These are phyloP conservation scores for Coffea canephora DNA, from an alignment of 257 asterid genomes.

Conservation along the genomic window DNA sequence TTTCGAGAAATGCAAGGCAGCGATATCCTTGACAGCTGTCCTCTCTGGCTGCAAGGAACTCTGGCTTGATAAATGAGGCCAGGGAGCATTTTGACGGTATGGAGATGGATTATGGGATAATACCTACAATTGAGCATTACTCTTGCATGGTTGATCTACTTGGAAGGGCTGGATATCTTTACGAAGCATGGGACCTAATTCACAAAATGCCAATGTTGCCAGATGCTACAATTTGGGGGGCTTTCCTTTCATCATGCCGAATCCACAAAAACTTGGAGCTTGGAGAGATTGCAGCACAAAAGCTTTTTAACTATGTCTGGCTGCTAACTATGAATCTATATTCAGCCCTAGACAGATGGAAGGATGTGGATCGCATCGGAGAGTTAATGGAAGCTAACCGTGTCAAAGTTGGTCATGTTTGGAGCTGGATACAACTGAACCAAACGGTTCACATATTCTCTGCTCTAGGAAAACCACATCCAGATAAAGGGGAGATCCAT, in stretches of 20 bases:
- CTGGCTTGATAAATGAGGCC: conserved; percentile 46
- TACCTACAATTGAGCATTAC: conserved; percentile 57
- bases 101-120: conserved; percentile 37
- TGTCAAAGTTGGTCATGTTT: conserved; percentile 40
- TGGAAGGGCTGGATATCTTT: conserved; percentile 58
- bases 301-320: conserved; percentile 51
- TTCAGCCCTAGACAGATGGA: conserved; percentile 45
- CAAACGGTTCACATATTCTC: conserved; percentile 41
- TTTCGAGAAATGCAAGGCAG: conserved; percentile 43
- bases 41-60: conserved; percentile 53
- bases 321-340: conserved; percentile 44
- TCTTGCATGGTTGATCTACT: conserved; percentile 73
- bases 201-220: conserved; percentile 48
- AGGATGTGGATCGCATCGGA: conserved; percentile 38
- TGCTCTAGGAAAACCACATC: conserved; percentile 46
- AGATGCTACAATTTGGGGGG: conserved; percentile 58
- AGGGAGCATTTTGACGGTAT: conserved; percentile 55
- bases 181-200: conserved; percentile 64
- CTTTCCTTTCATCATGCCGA: conserved; percentile 57
- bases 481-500: conserved; percentile 50
- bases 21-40: conserved; percentile 54
- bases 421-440: conserved; percentile 57
- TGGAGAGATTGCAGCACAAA: conserved; percentile 52
- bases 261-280: conserved; percentile 39
- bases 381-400: conserved; percentile 38